Percentiles rank a stretch among this genome's conserved stretches.
Evolutionary conservation across 1,284 basidiomycete genomes (phyloP).

Genomic region (Salmacisia buchloeana): DNA sequence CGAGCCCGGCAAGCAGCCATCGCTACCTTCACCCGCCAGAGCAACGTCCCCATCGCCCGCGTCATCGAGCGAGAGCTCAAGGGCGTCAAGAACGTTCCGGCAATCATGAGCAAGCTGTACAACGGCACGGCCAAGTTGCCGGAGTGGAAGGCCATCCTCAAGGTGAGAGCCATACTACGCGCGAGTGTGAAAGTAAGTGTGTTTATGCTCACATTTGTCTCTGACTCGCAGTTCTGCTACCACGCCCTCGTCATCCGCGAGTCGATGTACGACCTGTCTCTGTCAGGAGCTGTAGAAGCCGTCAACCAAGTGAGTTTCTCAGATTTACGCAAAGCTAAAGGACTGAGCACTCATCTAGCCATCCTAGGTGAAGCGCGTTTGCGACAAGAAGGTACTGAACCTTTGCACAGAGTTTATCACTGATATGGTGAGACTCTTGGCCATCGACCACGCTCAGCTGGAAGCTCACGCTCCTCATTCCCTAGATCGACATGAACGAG

Average conservation of each 20-base stretch:
- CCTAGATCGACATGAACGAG: constrained; percentile 62
- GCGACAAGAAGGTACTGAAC: neutral
- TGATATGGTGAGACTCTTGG: neutral
- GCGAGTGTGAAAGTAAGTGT: neutral
- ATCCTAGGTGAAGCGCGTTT: neutral
- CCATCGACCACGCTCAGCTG: constrained; percentile 16
- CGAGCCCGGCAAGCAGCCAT: constrained; percentile 12
- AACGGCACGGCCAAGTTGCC: neutral
- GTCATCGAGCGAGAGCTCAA: neutral
- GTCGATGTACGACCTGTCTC: neutral
- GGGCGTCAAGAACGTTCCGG: constrained; percentile 9
- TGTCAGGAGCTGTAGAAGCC: neutral
- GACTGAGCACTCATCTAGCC: neutral
- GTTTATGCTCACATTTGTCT: neutral
- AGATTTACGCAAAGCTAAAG: neutral
- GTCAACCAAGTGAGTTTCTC: neutral
- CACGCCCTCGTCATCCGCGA: neutral
- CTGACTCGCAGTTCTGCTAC: neutral
- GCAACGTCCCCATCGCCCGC: neutral
- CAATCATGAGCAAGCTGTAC: constrained; percentile 3
- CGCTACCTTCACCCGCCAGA: neutral
- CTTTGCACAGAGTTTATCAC: neutral
- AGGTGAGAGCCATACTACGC: neutral
- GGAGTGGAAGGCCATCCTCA: neutral
- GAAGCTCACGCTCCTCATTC: no score